Evolutionary conservation across 2,329 filamentous ascomycete genomes (phyloP).

Genomic region (Fusarium chlamydosporum): DNA sequence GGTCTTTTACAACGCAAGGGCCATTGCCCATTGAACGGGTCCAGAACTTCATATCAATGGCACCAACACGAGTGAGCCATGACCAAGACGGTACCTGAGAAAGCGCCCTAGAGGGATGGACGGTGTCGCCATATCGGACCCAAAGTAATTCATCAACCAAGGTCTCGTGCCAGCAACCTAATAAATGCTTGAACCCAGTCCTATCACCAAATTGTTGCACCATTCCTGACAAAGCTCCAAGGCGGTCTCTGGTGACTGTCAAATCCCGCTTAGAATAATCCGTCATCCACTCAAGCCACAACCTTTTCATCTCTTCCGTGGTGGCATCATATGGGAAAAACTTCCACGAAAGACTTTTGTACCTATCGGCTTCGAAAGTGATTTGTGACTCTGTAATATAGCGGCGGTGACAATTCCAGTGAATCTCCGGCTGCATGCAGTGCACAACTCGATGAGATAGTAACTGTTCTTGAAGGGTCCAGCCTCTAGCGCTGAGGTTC

Average conservation of each 20-base stretch:
- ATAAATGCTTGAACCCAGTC: not conserved
- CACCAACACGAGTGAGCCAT: constrained; percentile 15
- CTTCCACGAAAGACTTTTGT: not conserved
- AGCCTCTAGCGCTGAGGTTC: constrained; percentile 12
- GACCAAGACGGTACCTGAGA: constrained; percentile 17
- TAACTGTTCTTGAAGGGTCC: constrained; percentile 21
- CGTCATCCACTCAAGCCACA: constrained; percentile 25
- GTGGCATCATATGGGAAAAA: not conserved
- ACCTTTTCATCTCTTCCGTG: not conserved
- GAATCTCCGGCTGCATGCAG: constrained; percentile 24
- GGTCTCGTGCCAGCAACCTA: constrained; percentile 18
- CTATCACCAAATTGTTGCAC: constrained; percentile 6
- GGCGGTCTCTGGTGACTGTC: constrained; percentile 5
- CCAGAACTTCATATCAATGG: not conserved
- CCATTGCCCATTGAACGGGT: not conserved
- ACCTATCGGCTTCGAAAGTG: not conserved
- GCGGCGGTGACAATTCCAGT: constrained; percentile 16
- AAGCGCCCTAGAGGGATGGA: not conserved
- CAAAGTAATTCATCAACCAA: constrained; percentile 14
- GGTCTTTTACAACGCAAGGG: not conserved
- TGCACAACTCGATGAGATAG: constrained; percentile 15
- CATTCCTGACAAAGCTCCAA: constrained; percentile 16
- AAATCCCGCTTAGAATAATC: constrained; percentile 17
- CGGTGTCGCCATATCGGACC: not conserved
- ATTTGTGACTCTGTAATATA: constrained; percentile 16